Evolutionary conservation across 306 rosid genomes (phyloP), one percentile per base, ranked within the genome.

Genomic region (Ceratonia siliqua): DNA sequence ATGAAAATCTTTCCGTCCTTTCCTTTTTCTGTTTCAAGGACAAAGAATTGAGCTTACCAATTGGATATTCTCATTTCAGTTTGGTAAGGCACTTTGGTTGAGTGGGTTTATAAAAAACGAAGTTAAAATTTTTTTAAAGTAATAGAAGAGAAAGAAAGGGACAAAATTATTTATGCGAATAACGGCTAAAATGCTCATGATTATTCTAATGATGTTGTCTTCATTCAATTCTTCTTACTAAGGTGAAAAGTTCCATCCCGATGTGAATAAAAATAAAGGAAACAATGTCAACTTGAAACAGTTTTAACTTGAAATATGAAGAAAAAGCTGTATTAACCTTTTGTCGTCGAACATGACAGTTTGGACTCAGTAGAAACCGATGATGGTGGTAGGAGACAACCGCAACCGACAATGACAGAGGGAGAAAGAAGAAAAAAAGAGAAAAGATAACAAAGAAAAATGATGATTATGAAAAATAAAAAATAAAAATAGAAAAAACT

Each of bases 161-260:
- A 5, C 6, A 2, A 18, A 21, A 28, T 59, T 32, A n/a, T 45
- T 45, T 67, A 6, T 27, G 42, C 15, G 5, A 5, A n/a, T 46
- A 17, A 28, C 58, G 28, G 28, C 43, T 25, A 22, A 15, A 17
- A 11, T 55, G 8, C 14, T 55, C 24, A 38, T 36, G 21, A 18
- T 33, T 68, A 3, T 5, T 20, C n/a, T 6, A 11, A 11, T 39
- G 33, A 11, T 41, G 30, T 18, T 12, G 27, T 68, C 24, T 46
- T 52, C 6, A 35, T 8, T 73, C 21, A 0, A 27, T 21, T 8
- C 62, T 73, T 24, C n/a, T 52, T 6, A 56, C 49, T 17, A 20
- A 93, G 98, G 98, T 94, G 77, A 94, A 94, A 89, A 89, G 80
- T 94, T 89, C 68, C 98, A 91, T 73, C 98, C 98, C 12, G 98